Conservation (phyloP, 495 filamentous ascomycete genomes). For the Penicillium riverlandense region DNA sequence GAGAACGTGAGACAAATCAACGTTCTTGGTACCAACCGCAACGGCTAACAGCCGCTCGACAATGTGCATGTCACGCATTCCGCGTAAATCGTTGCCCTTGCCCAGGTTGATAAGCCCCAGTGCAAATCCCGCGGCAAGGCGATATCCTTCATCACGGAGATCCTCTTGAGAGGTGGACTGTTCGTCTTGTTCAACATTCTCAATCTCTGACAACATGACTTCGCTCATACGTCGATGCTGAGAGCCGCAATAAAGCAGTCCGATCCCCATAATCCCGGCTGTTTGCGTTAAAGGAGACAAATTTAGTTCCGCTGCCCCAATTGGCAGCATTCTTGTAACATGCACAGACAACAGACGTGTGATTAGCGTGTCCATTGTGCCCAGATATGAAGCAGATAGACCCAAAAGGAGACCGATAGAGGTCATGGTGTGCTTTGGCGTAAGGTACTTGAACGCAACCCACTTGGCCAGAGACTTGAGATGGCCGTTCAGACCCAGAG, state of each 20-base stretch:
- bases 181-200: constrained; percentile 73
- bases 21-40: constrained; percentile 79
- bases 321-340: constrained; percentile 86
- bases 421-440: constrained; percentile 97
- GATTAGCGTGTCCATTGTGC: constrained; percentile 92
- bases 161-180: constrained; percentile 51
- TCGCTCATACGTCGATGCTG: constrained; percentile 98
- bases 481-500: constrained; percentile 91
- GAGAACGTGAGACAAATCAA: constrained; percentile 81
- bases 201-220: constrained; percentile 95
- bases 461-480: constrained; percentile 89
- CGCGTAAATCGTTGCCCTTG: constrained; percentile 78
- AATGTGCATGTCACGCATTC: constrained; percentile 89
- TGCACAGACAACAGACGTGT: constrained; percentile 96
- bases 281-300: constrained; percentile 91
- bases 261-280: constrained; percentile 95
- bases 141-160: constrained; percentile 90
- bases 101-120: constrained; percentile 93
- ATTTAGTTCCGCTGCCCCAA: constrained; percentile 88
- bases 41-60: constrained; percentile 79
- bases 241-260: constrained; percentile 86
- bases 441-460: constrained; percentile 97
- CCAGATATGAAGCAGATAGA: constrained; percentile 85
- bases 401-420: constrained; percentile 92
- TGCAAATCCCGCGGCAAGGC: constrained; percentile 87